phyloP scores from a whole-genome alignment of 345 rosid genomes.

The Bruguiera sexangula region DNA sequence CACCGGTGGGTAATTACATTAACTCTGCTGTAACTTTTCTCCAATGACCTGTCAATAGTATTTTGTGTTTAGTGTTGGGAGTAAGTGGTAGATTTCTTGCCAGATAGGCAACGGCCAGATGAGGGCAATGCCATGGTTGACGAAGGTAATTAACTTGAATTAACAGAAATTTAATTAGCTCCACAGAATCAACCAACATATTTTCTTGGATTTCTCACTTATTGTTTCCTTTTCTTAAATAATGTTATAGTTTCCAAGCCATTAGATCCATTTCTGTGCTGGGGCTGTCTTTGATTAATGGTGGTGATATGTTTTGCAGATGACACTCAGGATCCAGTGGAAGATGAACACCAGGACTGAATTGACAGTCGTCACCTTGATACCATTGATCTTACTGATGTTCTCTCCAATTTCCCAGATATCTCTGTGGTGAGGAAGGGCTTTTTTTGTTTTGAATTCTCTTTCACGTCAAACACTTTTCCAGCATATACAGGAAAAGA shows the following conservation, averaged over 20 bases:
- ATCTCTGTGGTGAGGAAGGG: constrained; percentile 60
- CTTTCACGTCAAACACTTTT: too few relatives aligned
- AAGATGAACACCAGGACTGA: constrained; percentile 88
- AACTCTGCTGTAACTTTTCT: background rate
- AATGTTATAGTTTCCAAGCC: too few relatives aligned
- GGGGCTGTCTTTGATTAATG: background rate
- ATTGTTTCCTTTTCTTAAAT: background rate
- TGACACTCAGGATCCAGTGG: constrained; percentile 76
- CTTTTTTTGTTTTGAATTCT: background rate
- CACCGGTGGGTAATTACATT: constrained; percentile 58
- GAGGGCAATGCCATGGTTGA: constrained; percentile 50
- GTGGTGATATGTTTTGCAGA: constrained; percentile 34
- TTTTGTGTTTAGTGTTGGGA: background rate
- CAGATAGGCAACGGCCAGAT: constrained; percentile 57
- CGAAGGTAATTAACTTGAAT: constrained; percentile 48
- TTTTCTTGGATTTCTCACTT: background rate
- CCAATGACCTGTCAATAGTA: background rate
- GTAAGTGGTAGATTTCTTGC: constrained; percentile 22
- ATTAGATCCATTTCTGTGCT: too few relatives aligned
- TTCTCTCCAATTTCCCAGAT: constrained; percentile 78
- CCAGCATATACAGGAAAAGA: too few relatives aligned
- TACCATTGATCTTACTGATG: constrained; percentile 58
- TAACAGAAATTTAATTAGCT: background rate
- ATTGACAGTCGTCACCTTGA: constrained; percentile 47
- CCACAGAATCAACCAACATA: too few relatives aligned